phyloP scores from a whole-genome alignment of 345 rosid genomes.

The Hypericum perforatum region DNA sequence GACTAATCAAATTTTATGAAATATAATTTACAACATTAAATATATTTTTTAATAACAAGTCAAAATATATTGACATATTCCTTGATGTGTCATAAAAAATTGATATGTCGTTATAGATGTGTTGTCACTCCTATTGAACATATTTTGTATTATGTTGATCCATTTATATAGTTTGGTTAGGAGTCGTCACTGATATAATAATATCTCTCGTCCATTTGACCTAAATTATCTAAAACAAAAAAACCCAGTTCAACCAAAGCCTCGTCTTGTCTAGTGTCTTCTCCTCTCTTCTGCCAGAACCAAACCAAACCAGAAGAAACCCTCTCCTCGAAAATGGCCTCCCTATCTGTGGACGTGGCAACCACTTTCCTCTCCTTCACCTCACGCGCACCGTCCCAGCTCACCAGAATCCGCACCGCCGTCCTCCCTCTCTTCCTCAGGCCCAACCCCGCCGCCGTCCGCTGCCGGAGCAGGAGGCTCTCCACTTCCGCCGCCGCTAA shows the following conservation, averaged over 20 bases:
- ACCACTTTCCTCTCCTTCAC: constrained; percentile 47
- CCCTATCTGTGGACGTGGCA: constrained; percentile 49
- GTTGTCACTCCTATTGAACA: too few relatives aligned
- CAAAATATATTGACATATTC: too few relatives aligned
- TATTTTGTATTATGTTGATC: too few relatives aligned
- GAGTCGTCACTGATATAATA: too few relatives aligned
- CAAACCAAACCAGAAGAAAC: background rate
- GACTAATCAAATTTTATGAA: too few relatives aligned
- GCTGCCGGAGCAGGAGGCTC: constrained; percentile 26
- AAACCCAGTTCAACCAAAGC: background rate
- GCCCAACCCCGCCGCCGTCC: background rate
- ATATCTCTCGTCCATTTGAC: too few relatives aligned
- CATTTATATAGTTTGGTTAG: too few relatives aligned
- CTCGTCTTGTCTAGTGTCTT: background rate
- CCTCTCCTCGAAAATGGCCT: constrained; percentile 33
- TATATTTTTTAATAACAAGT: too few relatives aligned
- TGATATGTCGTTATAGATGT: too few relatives aligned
- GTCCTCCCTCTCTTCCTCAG: constrained; percentile 12
- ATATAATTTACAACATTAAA: too few relatives aligned
- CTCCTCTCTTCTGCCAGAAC: background rate
- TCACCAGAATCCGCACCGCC: constrained; percentile 25
- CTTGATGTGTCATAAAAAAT: too few relatives aligned
- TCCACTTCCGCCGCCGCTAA: constrained; percentile 46
- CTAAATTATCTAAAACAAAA: too few relatives aligned
- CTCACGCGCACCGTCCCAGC: constrained; percentile 25